Base-by-base conservation (phyloP, 345 rosid species). In the Ceriops zippeliana region DNA sequence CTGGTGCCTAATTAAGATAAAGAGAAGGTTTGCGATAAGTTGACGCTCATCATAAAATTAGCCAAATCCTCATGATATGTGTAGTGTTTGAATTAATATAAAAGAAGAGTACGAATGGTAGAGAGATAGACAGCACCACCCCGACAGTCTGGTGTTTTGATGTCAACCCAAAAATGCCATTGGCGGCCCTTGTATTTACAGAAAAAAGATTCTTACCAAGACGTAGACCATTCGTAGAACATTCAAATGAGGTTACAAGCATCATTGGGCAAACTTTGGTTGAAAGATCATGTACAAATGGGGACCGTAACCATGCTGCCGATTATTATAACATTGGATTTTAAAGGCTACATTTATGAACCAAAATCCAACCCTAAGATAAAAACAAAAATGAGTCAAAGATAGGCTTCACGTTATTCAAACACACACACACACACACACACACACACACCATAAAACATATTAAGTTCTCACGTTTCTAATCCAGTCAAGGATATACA, bases 161-260 rank as follows among this genome's bases (percentile, higher is more conserved):
- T 72, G 70, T 76, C 74, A 72, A 72, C 81, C 70, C 79, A 53
- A 71, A 70, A 78, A 70, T 65, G 67, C 75, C 57, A 56, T 61
- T 61, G 82, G 76, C 74, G 84, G 80, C 81, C 17, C 73, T 70
- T 76, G 7, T 46, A 30, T 28, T 67, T 76, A 54, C 79, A 69
- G 6, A 22, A 35, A 56, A 76, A 74, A 76, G 84, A 81, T 83
- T 83, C 83, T 72, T 64, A 52, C 24, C 51, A 79, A 75, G 81
- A 83, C 54, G 69, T 75, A 76, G 87, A 83, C 84, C 34, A 70
- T 57, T 71, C 87, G 63, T 70, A 38, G 66, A 72, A 68, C 74
- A 49, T 71, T 78, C 67, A 61, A 42, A 74, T 35, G 74, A 62
- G 70, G 42, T 52, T 73, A 62, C 42, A 62, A 56, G 59, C 13